phyloP scores from a whole-genome alignment of 768 basidiomycete species.

The Suillus placidus region DNA sequence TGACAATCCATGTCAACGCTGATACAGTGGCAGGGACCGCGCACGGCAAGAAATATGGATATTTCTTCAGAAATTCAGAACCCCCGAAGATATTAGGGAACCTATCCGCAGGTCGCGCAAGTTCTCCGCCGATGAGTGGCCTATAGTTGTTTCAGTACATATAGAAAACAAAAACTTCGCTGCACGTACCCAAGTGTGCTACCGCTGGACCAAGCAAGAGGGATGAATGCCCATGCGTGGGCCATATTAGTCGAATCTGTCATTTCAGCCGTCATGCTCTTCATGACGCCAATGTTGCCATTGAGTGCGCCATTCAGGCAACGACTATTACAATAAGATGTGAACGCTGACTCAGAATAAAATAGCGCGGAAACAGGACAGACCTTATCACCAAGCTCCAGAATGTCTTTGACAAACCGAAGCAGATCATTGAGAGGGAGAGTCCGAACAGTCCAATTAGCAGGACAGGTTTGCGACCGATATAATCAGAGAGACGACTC shows the following conservation, averaged over 20 bases:
- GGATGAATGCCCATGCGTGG: constrained; percentile 59
- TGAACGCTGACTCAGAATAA: background rate
- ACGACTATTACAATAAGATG: constrained; percentile 33
- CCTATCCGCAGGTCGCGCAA: constrained; percentile 66
- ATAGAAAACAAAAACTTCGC: background rate
- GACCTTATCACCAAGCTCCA: constrained; percentile 47
- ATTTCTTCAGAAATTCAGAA: constrained; percentile 57
- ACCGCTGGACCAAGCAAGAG: constrained; percentile 49
- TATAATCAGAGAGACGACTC: constrained; percentile 51
- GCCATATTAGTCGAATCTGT: constrained; percentile 37
- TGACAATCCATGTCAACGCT: constrained; percentile 50
- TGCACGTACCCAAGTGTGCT: constrained; percentile 43
- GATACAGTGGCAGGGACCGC: constrained; percentile 62
- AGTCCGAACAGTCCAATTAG: constrained; percentile 48
- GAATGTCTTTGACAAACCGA: constrained; percentile 51
- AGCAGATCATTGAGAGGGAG: constrained; percentile 48
- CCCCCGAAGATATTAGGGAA: constrained; percentile 64
- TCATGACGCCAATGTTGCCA: constrained; percentile 58
- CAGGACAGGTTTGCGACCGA: constrained; percentile 53
- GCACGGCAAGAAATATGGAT: constrained; percentile 78
- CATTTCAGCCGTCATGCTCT: constrained; percentile 49
- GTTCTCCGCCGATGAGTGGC: constrained; percentile 66
- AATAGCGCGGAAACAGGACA: constrained; percentile 5
- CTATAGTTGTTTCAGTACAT: constrained; percentile 37
- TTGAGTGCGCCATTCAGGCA: constrained; percentile 50